phyloP scores from a whole-genome alignment of 176 grass and related monocot genomes.

The Oryza meyeriana region DNA sequence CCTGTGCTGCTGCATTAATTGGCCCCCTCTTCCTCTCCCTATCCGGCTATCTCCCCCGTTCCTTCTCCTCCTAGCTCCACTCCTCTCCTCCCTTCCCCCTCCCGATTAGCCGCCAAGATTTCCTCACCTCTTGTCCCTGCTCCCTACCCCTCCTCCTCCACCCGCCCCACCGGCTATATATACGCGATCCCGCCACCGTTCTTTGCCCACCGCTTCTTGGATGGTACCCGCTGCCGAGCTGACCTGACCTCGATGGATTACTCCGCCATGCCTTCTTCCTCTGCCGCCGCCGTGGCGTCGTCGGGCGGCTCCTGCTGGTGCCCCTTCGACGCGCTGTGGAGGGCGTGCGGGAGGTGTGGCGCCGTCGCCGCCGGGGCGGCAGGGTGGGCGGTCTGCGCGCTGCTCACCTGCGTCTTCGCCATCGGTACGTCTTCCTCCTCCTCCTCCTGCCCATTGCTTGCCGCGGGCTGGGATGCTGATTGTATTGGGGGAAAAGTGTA shows the following conservation, averaged over 20 bases:
- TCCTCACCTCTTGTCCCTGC: background rate
- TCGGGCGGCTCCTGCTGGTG: background rate
- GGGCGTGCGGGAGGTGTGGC: slow-evolving; percentile 27
- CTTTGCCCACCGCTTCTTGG: background rate
- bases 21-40: background rate
- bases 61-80: background rate
- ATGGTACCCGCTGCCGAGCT: background rate
- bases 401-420: slow-evolving; percentile 75
- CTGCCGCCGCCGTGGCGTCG: background rate
- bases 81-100: background rate
- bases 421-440: slow-evolving; percentile 35
- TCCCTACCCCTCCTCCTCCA: background rate
- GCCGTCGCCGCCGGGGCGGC: slow-evolving; percentile 6
- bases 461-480: background rate
- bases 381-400: slow-evolving; percentile 44
- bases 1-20: slow-evolving; percentile 32
- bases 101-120: slow-evolving; percentile 30
- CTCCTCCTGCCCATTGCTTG: background rate
- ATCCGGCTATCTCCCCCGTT: slow-evolving; percentile 6
- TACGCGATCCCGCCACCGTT: background rate
- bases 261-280: slow-evolving; percentile 1
- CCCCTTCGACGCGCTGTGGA: slow-evolving; percentile 12
- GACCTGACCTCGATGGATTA: slow-evolving; percentile 28
- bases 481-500: background rate
- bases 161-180: slow-evolving; percentile 28